Base-by-base conservation (phyloP, 2,329 filamentous ascomycete genomes). In the Metarhizium humberi region DNA sequence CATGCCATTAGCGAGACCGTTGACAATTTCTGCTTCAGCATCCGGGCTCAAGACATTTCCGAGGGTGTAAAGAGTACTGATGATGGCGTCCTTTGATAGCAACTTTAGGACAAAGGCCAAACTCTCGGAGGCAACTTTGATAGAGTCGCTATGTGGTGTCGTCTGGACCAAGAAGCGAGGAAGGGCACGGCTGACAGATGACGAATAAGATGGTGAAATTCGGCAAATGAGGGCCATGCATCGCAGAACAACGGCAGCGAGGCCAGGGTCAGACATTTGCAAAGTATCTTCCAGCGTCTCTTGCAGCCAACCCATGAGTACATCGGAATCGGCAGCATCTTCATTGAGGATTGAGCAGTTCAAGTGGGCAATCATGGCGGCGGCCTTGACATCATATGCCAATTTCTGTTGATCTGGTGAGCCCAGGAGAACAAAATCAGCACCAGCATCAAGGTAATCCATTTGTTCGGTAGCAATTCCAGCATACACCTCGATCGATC, bases 31-130 rank as follows among this genome's bases (percentile, higher is more conserved):
- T 46, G 75, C 73, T 56, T 81, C 81, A 14, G 78, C 77, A 50
- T 81, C 84, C 5, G 90, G 86, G 62, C 91, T 96, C 14, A 99
- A 78, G 4, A 96, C 87, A 67, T 99, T 99, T 20, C 94, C 94
- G n/a, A 99, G 78, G 0, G 91, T 94, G 71, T 99, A 99, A 10
- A 99, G 76, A 1, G 92, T 97, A 5, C 92, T 95, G 61, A 99
- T 97, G 40, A 96, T 82, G 40, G 91, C 87, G 74, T 99, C 94
- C 63, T 95, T 88, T 1, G 94, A 95, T 13, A 97, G 78, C 63
- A 87, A 79, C 61, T 86, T 86, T 55, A 99, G 75, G 18, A 95
- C 84, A 61, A 86, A 87, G 2, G 92, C 91, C 38, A 99, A 76
- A 62, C 88, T 94, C 60, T 85, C 84, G n/a, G 92, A 90, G 32